Percentiles rank a stretch among this genome's conserved stretches.
Conservation (phyloP, 441 rosid species). For the Biscutella laevigata region DNA sequence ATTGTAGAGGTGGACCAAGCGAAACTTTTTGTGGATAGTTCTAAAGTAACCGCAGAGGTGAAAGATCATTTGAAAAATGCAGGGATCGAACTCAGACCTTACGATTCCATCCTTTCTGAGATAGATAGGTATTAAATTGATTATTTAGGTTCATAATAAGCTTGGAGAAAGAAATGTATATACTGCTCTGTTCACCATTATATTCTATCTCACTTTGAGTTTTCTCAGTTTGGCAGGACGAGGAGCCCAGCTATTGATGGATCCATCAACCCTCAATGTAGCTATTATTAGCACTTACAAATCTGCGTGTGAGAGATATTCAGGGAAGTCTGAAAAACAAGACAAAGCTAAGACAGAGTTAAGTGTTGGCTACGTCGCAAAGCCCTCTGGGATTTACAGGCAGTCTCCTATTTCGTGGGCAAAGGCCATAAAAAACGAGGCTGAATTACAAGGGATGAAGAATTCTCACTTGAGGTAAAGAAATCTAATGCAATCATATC, state of each 20-base stretch:
- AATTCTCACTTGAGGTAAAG: slow-evolving; percentile 77
- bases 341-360: slow-evolving; percentile 27
- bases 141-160: neutral
- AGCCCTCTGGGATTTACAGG: slow-evolving; percentile 55
- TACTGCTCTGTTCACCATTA: too few relatives aligned
- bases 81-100: slow-evolving; percentile 65
- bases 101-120: slow-evolving; percentile 63
- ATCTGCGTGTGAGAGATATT: slow-evolving; percentile 47
- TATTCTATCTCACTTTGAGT: neutral
- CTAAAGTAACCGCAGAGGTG: slow-evolving; percentile 73
- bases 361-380: slow-evolving; percentile 25
- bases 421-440: slow-evolving; percentile 79
- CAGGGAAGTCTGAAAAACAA: slow-evolving; percentile 26
- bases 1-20: slow-evolving; percentile 64
- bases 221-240: slow-evolving; percentile 60
- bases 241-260: slow-evolving; percentile 79
- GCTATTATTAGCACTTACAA: slow-evolving; percentile 70
- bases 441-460: slow-evolving; percentile 83
- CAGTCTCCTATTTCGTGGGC: slow-evolving; percentile 69
- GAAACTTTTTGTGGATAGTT: slow-evolving; percentile 54
- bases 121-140: slow-evolving; percentile 47
- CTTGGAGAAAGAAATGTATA: neutral
- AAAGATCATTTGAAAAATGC: slow-evolving; percentile 62
- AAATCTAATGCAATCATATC: slow-evolving; percentile 6
- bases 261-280: slow-evolving; percentile 70